Percentiles rank a stretch among this genome's conserved stretches.
phyloP scores from a whole-genome alignment of 768 basidiomycete species.

The Multifurca ochricompacta region DNA sequence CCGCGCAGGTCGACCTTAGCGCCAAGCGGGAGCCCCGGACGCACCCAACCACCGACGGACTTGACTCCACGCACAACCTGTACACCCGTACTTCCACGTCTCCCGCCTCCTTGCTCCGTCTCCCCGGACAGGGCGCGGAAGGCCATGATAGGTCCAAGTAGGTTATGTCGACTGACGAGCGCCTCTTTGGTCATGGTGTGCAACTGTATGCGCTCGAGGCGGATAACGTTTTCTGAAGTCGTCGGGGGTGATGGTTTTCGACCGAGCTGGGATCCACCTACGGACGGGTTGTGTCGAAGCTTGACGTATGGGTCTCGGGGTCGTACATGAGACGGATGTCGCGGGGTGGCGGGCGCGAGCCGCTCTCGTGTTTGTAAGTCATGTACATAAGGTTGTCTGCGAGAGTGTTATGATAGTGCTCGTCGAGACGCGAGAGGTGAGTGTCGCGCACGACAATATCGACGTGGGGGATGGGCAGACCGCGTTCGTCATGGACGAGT shows the following conservation, averaged over 20 bases:
- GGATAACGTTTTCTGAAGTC: constrained; percentile 60
- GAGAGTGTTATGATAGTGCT: constrained; percentile 80
- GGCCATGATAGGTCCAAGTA: constrained; percentile 83
- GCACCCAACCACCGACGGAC: constrained; percentile 74
- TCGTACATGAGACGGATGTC: constrained; percentile 63
- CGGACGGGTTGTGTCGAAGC: constrained; percentile 65
- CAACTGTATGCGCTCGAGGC: constrained; percentile 76
- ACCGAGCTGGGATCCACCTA: constrained; percentile 60
- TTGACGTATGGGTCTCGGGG: constrained; percentile 77
- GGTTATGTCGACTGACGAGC: constrained; percentile 54
- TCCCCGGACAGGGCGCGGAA: constrained; percentile 84
- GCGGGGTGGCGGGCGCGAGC: constrained; percentile 44
- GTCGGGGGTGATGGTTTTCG: constrained; percentile 60
- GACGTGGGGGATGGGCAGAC: constrained; percentile 70
- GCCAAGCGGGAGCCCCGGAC: constrained; percentile 74
- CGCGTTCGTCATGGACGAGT: constrained; percentile 41
- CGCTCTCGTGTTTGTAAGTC: constrained; percentile 73
- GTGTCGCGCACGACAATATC: constrained; percentile 60
- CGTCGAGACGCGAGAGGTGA: constrained; percentile 61
- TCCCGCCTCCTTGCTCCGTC: constrained; percentile 63
- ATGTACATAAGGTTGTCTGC: constrained; percentile 91
- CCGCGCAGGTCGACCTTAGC: constrained; percentile 89
- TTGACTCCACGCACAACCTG: constrained; percentile 65
- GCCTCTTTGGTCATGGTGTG: constrained; percentile 85
- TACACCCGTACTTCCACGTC: constrained; percentile 63